phyloP scores from a whole-genome alignment of 805 yeast species.

The Ogataea haglerorum region DNA sequence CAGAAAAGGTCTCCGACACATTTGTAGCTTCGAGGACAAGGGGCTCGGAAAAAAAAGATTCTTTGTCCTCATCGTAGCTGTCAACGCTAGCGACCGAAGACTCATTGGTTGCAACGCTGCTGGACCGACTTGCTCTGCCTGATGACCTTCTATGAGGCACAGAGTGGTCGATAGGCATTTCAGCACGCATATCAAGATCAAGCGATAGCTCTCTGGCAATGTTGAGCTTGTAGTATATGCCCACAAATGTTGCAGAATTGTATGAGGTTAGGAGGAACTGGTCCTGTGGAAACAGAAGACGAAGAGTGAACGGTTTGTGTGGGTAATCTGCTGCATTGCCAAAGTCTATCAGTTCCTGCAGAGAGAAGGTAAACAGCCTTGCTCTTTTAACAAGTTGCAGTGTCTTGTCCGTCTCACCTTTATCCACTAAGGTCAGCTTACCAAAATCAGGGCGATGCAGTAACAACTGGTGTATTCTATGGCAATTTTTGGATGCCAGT shows the following conservation, averaged over 20 bases:
- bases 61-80: slow-evolving; percentile 7
- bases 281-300: slow-evolving; percentile 28
- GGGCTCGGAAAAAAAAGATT: slow-evolving; percentile 9
- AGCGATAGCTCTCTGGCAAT: slow-evolving; percentile 33
- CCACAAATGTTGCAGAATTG: slow-evolving; percentile 27
- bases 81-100: slow-evolving; percentile 6
- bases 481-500: slow-evolving; percentile 5
- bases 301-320: slow-evolving; percentile 29
- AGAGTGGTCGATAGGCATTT: slow-evolving; percentile 28
- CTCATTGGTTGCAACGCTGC: slow-evolving; percentile 5
- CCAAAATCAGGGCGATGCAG: slow-evolving; percentile 12
- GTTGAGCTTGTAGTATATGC: slow-evolving; percentile 31
- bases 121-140: slow-evolving; percentile 5
- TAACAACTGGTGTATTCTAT: slow-evolving; percentile 14
- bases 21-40: slow-evolving; percentile 1
- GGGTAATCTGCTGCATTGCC: slow-evolving; percentile 33
- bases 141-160: slow-evolving; percentile 28
- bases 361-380: slow-evolving; percentile 20
- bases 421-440: slow-evolving; percentile 7
- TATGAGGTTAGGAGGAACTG: slow-evolving; percentile 28
- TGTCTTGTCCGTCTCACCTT: slow-evolving; percentile 6
- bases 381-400: slow-evolving; percentile 10
- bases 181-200: slow-evolving; percentile 28
- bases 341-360: slow-evolving; percentile 30
- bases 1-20: not conserved